These are phyloP conservation scores for Cyanidioschyzon merolae DNA, from an alignment of 23 red algal species.

Conservation along the genomic window DNA sequence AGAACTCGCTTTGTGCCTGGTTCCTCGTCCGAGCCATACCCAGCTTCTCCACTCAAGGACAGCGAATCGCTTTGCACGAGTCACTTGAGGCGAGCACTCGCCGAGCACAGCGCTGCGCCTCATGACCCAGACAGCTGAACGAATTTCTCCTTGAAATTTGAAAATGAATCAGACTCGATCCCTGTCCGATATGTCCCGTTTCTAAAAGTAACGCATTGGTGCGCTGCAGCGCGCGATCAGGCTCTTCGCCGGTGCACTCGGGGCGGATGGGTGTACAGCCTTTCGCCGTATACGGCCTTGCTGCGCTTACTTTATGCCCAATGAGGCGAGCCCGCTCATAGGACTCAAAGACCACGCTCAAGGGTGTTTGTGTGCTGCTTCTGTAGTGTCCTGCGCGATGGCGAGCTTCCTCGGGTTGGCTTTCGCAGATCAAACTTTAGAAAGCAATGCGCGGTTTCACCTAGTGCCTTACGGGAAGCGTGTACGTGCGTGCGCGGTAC, in stretches of 20 bases:
- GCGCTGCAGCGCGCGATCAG: background rate
- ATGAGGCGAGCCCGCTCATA: too few species aligned
- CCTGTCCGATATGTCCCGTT: background rate
- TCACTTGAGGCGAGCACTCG: background rate
- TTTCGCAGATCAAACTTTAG: too few species aligned
- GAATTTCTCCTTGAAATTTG: constrained; percentile 1
- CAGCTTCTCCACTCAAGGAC: background rate
- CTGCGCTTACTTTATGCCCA: too few species aligned
- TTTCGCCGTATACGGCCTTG: too few species aligned
- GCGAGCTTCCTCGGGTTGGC: too few species aligned
- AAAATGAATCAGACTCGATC: background rate
- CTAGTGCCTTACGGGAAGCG: too few species aligned
- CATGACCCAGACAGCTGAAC: background rate
- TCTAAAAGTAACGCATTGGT: background rate
- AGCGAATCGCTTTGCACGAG: background rate
- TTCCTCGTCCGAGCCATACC: background rate
- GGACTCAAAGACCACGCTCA: too few species aligned
- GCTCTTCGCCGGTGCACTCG: background rate
- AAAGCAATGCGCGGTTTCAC: too few species aligned
- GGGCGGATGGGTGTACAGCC: too few species aligned
- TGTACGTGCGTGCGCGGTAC: too few species aligned
- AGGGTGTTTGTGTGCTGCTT: too few species aligned
- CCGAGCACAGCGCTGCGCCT: background rate
- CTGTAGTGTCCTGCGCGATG: too few species aligned
- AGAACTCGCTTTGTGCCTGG: background rate